Percentiles rank a stretch among this genome's conserved stretches.
phyloP scores from a whole-genome alignment of 2,329 filamentous ascomycete species.

The Pseudogymnoascus sp. region DNA sequence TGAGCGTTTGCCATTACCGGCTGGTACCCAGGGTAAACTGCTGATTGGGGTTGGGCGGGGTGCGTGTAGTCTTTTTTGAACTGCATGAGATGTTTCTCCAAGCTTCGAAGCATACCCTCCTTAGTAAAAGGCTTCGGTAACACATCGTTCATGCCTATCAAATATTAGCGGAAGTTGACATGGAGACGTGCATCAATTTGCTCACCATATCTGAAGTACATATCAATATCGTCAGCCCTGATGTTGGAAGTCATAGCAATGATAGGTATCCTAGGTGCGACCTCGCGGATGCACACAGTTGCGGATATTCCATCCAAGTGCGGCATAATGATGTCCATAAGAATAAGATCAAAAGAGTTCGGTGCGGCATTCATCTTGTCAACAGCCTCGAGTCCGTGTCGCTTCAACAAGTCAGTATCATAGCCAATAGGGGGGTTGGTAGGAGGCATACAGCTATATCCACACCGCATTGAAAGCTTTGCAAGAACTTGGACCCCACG shows the following conservation, averaged over 20 bases:
- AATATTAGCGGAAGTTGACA: neutral
- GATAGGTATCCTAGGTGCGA: conserved; percentile 74
- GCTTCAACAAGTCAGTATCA: conserved; percentile 37
- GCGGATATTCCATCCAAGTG: conserved; percentile 91
- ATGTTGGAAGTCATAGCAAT: conserved; percentile 99
- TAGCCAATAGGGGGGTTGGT: neutral
- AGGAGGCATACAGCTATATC: conserved; percentile 52
- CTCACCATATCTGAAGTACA: conserved; percentile 94
- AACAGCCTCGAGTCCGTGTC: conserved; percentile 84
- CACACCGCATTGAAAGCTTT: conserved; percentile 58
- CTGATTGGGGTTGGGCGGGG: conserved; percentile 15
- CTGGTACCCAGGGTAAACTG: conserved; percentile 18
- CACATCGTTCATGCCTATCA: conserved; percentile 90
- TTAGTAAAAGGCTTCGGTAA: conserved; percentile 94
- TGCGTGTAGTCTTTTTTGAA: conserved; percentile 55
- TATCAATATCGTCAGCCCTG: conserved; percentile 87
- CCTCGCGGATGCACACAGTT: conserved; percentile 85
- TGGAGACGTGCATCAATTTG: conserved; percentile 18
- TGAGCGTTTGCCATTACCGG: conserved; percentile 13
- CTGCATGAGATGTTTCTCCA: conserved; percentile 83
- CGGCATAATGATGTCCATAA: conserved; percentile 97
- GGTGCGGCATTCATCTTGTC: conserved; percentile 59
- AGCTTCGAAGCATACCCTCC: conserved; percentile 72
- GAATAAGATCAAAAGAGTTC: conserved; percentile 56
- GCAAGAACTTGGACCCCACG: conserved; percentile 60